These are phyloP conservation scores for Solanum lignicaule DNA, from an alignment of 257 asterid species.

Conservation along the genomic window DNA sequence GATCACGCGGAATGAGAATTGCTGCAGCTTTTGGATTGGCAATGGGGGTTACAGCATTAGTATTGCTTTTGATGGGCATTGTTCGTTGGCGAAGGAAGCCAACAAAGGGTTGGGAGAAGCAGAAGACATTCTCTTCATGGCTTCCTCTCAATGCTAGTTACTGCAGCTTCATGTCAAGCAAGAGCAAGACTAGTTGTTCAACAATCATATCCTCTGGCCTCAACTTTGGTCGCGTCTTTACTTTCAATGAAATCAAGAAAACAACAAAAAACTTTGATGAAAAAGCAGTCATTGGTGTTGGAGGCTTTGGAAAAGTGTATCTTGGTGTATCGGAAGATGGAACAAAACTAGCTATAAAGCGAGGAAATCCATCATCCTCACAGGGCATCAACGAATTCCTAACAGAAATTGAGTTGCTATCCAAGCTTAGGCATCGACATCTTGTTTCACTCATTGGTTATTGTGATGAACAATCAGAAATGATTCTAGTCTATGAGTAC, in stretches of 20 bases:
- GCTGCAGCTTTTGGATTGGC: slow-evolving; percentile 41
- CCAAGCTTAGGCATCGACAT: slow-evolving; percentile 84
- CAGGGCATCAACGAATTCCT: slow-evolving; percentile 88
- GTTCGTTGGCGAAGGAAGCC: slow-evolving; percentile 28
- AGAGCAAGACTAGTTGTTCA: slow-evolving; percentile 53
- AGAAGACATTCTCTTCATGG: slow-evolving; percentile 82
- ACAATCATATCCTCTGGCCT: slow-evolving; percentile 43
- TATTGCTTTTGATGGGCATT: slow-evolving; percentile 19
- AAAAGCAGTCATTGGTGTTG: slow-evolving; percentile 61
- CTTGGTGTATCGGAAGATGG: slow-evolving; percentile 54
- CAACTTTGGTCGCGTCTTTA: slow-evolving; percentile 55
- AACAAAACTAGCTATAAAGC: slow-evolving; percentile 61
- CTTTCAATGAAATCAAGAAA: slow-evolving; percentile 42
- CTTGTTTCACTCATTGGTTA: slow-evolving; percentile 80
- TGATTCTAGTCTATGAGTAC: slow-evolving; percentile 84
- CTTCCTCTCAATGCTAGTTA: slow-evolving; percentile 60
- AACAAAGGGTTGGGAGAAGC: slow-evolving; percentile 48
- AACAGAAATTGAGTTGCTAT: slow-evolving; percentile 69
- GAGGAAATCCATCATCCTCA: slow-evolving; percentile 78
- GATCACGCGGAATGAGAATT: slow-evolving; percentile 23
- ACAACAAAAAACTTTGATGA: slow-evolving; percentile 79
- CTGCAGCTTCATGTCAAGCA: slow-evolving; percentile 66
- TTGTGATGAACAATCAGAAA: slow-evolving; percentile 74
- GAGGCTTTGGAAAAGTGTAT: slow-evolving; percentile 97
- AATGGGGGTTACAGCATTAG: slow-evolving; percentile 24